Base-by-base conservation (phyloP, 2,329 filamentous ascomycete genomes). In the Hirsutella rhossiliensis region DNA sequence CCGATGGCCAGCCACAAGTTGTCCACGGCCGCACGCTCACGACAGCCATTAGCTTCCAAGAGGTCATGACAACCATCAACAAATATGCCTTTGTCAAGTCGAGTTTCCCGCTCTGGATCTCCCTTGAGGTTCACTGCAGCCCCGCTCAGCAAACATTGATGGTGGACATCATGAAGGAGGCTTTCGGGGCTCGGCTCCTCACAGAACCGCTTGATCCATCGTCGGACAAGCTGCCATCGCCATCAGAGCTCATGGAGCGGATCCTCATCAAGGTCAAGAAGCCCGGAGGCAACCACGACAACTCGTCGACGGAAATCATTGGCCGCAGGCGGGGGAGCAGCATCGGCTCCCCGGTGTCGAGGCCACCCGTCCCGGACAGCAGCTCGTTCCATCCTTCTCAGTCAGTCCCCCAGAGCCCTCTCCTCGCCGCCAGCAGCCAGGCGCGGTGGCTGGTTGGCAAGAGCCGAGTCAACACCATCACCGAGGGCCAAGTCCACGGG, bases 241-340 rank as follows among this genome's bases (percentile, higher is more conserved):
- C 92, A 0, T 85, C 92, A 40, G 81, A 96, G 52, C 71, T 98
- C 40, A 85, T 83, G 65, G 72, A 84, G 54, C 82, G 82, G 37
- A 87, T 97, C 45, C 69, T 98, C 45, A 82, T 97, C 71, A 98
- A 98, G 62, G 92, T 96, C 49, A 98, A 97, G 64, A 84, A 85
- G 51, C 80, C 86, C 12, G 63, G 66, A 27, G 63, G 58, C 46
- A 63, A 62, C 41, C 63, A 67, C 17, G 70, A 73, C 40, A 53
- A 63, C 34, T 41, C 54, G 2, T 41, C 50, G 17, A 51, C 53
- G 11, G 62, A 66, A 39, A 48, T 55, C 11, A 54, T 62, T 9
- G 71, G 74, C 15, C 70, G 77, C 36, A 69, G 68, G 44, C 71
- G 77, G 20, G 76, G 76, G 41, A 77, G 74, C 61, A 95, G 89